phyloP scores from a whole-genome alignment of 2,329 filamentous ascomycete species.

The Claviceps pusilla region DNA sequence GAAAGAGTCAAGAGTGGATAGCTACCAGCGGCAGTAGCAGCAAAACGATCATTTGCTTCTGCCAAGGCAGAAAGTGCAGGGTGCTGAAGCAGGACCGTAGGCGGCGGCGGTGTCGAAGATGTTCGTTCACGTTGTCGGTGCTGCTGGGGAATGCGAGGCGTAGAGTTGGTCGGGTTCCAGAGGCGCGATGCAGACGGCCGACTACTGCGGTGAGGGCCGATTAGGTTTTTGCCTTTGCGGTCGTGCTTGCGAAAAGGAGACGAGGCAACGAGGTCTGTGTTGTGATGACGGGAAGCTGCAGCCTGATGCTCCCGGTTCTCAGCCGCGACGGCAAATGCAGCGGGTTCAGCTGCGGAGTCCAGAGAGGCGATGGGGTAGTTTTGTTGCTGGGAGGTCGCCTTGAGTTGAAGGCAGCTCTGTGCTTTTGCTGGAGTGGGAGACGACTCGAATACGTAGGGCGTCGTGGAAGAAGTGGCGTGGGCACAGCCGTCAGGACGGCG shows the following conservation, averaged over 20 bases:
- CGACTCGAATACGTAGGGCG: constrained; percentile 27
- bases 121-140: constrained; percentile 24
- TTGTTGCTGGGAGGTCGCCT: constrained; percentile 19
- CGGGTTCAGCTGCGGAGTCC: constrained; percentile 1
- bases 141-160: constrained; percentile 26
- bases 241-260: constrained; percentile 28
- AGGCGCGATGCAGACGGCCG: constrained; percentile 34
- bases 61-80: constrained; percentile 25
- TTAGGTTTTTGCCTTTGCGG: constrained; percentile 16
- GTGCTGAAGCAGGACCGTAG: constrained; percentile 33
- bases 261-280: neutral
- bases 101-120: constrained; percentile 38
- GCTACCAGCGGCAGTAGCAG: constrained; percentile 26
- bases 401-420: constrained; percentile 13
- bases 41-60: constrained; percentile 20
- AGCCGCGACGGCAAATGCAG: neutral
- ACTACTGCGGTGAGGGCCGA: constrained; percentile 18
- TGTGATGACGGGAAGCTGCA: neutral
- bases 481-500: constrained; percentile 33
- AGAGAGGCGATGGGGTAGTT: constrained; percentile 11
- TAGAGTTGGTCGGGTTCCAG: constrained; percentile 48
- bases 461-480: constrained; percentile 29
- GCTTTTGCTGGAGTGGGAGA: constrained; percentile 12
- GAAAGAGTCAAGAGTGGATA: constrained; percentile 36
- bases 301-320: constrained; percentile 1